Evolutionary conservation across 495 filamentous ascomycete genomes (phyloP).

Genomic region (Neurospora cerealis): DNA sequence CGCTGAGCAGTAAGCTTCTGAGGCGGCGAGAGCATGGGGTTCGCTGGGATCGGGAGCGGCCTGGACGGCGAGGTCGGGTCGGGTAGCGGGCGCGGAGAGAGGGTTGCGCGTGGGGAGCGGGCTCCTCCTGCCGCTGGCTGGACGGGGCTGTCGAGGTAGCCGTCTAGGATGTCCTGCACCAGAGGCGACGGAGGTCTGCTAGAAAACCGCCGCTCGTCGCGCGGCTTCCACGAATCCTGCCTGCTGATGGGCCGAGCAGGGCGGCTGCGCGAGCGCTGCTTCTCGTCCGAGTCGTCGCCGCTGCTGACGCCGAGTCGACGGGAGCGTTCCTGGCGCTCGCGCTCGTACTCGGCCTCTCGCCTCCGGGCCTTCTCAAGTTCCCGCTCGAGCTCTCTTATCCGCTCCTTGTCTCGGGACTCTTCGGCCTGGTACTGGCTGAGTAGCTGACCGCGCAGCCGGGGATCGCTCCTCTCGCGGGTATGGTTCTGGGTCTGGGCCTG

Average conservation of each 20-base stretch:
- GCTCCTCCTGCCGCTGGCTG: neutral
- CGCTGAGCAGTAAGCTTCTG: conserved; percentile 23
- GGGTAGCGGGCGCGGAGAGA: conserved; percentile 30
- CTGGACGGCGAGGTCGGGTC: conserved; percentile 24
- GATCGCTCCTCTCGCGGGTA: conserved; percentile 48
- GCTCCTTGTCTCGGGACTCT: conserved; percentile 30
- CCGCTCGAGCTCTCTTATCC: conserved; percentile 73
- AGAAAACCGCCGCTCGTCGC: conserved; percentile 48
- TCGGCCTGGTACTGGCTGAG: conserved; percentile 77
- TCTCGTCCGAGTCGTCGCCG: conserved; percentile 29
- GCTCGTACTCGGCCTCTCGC: conserved; percentile 75
- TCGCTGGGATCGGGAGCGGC: conserved; percentile 5
- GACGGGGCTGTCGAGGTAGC: neutral
- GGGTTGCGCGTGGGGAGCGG: conserved; percentile 4
- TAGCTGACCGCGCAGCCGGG: conserved; percentile 69
- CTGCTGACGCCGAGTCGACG: conserved; percentile 24
- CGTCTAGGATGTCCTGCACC: neutral
- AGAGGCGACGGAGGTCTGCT: neutral
- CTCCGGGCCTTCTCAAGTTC: conserved; percentile 80
- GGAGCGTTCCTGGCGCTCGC: conserved; percentile 57
- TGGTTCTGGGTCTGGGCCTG: conserved; percentile 58
- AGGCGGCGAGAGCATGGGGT: conserved; percentile 17
- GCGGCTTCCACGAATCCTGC: conserved; percentile 55
- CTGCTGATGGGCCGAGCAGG: conserved; percentile 44
- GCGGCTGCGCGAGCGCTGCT: conserved; percentile 31